Evolutionary conservation across 1,284 basidiomycete species (phyloP).

Genomic region (Rhodotorula sp.): DNA sequence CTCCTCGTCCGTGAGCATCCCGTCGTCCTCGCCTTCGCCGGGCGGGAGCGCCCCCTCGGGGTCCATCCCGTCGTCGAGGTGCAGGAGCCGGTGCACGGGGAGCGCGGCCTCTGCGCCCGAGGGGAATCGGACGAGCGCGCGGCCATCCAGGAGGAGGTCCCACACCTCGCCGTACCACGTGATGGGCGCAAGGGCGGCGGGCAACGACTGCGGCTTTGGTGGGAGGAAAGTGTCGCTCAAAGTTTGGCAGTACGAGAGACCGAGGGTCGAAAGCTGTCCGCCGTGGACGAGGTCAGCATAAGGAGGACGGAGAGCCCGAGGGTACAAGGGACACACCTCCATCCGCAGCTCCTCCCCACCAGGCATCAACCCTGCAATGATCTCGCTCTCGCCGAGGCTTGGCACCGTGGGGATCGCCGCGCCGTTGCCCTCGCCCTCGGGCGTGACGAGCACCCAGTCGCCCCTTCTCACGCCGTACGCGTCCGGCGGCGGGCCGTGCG

Average conservation of each 20-base stretch:
- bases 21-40: slow-evolving; percentile 21
- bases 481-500: slow-evolving; percentile 67
- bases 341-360: slow-evolving; percentile 52
- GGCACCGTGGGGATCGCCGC: slow-evolving; percentile 66
- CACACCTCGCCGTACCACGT: slow-evolving; percentile 56
- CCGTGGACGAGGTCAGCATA: neutral
- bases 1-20: slow-evolving; percentile 24
- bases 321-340: slow-evolving; percentile 51
- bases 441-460: slow-evolving; percentile 79
- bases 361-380: slow-evolving; percentile 68
- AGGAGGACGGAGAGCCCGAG: neutral
- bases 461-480: slow-evolving; percentile 75
- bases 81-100: slow-evolving; percentile 43
- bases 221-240: slow-evolving; percentile 13
- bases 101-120: slow-evolving; percentile 46
- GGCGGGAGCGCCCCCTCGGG: slow-evolving; percentile 24
- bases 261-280: slow-evolving; percentile 58
- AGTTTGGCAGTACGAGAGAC: slow-evolving; percentile 18
- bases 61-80: slow-evolving; percentile 41
- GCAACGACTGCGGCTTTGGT: slow-evolving; percentile 16
- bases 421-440: slow-evolving; percentile 67
- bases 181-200: slow-evolving; percentile 45
- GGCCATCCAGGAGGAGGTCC: slow-evolving; percentile 52
- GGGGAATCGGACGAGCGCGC: slow-evolving; percentile 50
- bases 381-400: slow-evolving; percentile 73